phyloP scores from a whole-genome alignment of 148 eudicot genomes.

The Cornus controversa region DNA sequence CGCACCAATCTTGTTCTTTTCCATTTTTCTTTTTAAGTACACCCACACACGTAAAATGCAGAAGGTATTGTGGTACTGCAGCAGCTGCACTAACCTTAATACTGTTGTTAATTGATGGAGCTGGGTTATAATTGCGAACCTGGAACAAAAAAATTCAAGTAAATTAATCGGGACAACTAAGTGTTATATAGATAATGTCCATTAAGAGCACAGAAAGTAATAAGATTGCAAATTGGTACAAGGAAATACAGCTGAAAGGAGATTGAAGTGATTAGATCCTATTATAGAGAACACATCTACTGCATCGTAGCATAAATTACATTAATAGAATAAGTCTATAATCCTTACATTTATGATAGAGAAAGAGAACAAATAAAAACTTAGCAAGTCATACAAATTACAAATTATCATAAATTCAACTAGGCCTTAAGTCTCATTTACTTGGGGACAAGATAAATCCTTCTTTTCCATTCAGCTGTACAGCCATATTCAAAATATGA shows the following conservation, averaged over 20 bases:
- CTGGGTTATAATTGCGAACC: constrained; percentile 82
- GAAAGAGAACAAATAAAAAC: neutral
- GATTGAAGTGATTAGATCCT: neutral
- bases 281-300: neutral
- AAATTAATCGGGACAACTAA: constrained; percentile 1
- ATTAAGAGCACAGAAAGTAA: neutral
- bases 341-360: neutral
- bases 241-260: neutral
- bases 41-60: too few species aligned
- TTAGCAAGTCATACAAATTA: neutral
- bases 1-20: neutral
- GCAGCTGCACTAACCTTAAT: constrained; percentile 63
- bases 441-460: neutral
- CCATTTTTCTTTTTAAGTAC: too few species aligned
- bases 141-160: constrained; percentile 24
- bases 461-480: neutral
- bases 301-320: neutral
- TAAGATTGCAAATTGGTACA: neutral
- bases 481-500: neutral
- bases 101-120: constrained; percentile 85
- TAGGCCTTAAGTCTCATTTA: neutral
- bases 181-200: constrained; percentile 1
- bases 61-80: neutral
- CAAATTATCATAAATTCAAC: neutral
- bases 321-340: neutral